These are phyloP conservation scores for Metarhizium anisopliae DNA, from an alignment of 2,329 filamentous ascomycete genomes.

Conservation along the genomic window DNA sequence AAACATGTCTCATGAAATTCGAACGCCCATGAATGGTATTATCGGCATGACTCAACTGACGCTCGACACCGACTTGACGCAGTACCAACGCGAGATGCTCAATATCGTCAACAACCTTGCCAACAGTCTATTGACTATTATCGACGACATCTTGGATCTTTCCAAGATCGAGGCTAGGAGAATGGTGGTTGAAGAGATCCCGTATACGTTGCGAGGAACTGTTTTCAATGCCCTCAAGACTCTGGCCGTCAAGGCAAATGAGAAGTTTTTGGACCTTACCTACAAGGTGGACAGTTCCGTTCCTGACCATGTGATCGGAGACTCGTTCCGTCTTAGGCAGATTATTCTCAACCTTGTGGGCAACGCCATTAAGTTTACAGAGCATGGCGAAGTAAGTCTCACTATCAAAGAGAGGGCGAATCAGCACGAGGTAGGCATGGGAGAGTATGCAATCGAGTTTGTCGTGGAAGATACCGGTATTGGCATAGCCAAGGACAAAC, in stretches of 20 bases:
- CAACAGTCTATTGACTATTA: conserved; percentile 93
- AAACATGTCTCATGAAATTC: conserved; percentile 98
- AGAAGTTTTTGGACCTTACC: conserved; percentile 85
- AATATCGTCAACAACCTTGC: conserved; percentile 96
- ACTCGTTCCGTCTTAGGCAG: conserved; percentile 91
- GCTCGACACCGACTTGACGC: conserved; percentile 86
- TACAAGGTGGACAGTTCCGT: conserved; percentile 91
- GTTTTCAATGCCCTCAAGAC: conserved; percentile 98
- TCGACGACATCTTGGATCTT: conserved; percentile 72
- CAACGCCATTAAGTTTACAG: conserved; percentile 98
- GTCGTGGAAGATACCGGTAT: conserved; percentile 94
- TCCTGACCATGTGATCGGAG: conserved; percentile 89
- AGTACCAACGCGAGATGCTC: conserved; percentile 95
- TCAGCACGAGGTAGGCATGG: conserved; percentile 51
- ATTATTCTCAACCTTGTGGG: conserved; percentile 96
- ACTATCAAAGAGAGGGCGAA: conserved; percentile 67
- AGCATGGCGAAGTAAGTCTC: conserved; percentile 90
- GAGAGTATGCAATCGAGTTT: conserved; percentile 92
- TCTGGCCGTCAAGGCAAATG: conserved; percentile 92
- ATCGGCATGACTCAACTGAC: conserved; percentile 98
- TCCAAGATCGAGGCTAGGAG: conserved; percentile 88
- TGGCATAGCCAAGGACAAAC: conserved; percentile 89
- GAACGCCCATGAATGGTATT: conserved; percentile 95
- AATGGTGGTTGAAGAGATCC: conserved; percentile 98
- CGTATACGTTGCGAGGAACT: conserved; percentile 85